Percentiles rank a stretch among this genome's conserved stretches.
phyloP scores from a whole-genome alignment of 345 rosid genomes.

The Psidium guajava region DNA sequence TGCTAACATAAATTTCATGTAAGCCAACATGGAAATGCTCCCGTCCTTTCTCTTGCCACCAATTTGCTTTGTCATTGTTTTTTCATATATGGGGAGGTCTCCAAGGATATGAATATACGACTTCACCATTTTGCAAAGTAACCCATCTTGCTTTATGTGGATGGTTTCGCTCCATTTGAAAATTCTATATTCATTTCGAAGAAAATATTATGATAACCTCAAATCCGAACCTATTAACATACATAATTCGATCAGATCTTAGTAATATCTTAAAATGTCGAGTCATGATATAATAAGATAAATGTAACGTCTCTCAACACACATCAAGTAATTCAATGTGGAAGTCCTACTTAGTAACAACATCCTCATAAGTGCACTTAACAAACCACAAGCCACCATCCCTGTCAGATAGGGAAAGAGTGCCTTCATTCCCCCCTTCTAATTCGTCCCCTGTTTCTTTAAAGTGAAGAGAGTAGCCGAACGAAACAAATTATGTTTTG shows the following conservation, averaged over 20 bases:
- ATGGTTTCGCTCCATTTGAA: neutral
- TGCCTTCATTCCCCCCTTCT: neutral
- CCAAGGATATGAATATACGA: too few relatives aligned
- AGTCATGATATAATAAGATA: neutral
- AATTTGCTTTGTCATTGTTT: neutral
- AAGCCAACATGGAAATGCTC: neutral
- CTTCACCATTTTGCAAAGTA: too few relatives aligned
- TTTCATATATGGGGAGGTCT: too few relatives aligned
- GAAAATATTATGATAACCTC: neutral
- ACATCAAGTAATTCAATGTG: neutral
- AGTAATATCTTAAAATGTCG: neutral
- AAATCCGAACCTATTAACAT: neutral
- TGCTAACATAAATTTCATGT: neutral
- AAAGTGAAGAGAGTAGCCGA: rapidly evolving
- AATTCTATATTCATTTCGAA: neutral
- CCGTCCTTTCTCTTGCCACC: neutral
- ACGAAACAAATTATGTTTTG: neutral
- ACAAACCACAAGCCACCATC: neutral
- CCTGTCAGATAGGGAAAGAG: neutral
- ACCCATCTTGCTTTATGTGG: neutral
- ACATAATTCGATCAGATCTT: neutral
- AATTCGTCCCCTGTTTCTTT: neutral
- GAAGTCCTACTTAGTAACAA: neutral
- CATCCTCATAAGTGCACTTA: neutral
- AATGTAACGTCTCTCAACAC: neutral